Base-by-base conservation (phyloP, 495 filamentous ascomycete genomes). In the Letharia lupina region DNA sequence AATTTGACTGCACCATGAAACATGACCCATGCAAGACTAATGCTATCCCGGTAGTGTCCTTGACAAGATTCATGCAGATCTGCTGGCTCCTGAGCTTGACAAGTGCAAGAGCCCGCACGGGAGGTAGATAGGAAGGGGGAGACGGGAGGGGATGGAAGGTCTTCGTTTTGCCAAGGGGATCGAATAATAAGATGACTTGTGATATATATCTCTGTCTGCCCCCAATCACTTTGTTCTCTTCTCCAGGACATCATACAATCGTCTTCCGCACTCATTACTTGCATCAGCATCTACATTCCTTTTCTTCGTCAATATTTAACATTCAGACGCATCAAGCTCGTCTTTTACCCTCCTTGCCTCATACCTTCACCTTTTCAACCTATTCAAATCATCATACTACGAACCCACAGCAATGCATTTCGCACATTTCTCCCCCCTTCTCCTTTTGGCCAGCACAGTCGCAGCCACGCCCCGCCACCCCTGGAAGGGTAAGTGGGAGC, bases 241-340 rank as follows among this genome's bases (percentile, higher is more conserved):
- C 65, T 48, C 28, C 39, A 63, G 50, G 23, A 48, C 37, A 47
- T 37, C 63, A 37, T 13, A 67, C 33, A 28, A 62, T 45, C 60
- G 4, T 68, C 67, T 62, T 31, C 62, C 47, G 47, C 67, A 41
- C 37, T 64, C 62, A 52, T 48, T 56, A n/a, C 31, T 28, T 64
- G 18, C 65, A 63, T 41, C 56, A 64, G 61, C 54, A 47, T 63
- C 50, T 48, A 35, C 42, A 52, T 60, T 57, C 28, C 41, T 48
- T 59, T 41, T 44, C 3, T 33, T 59, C 44, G 18, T 63, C 60
- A 57, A 62, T n/a, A 41, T 20, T 63, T 37, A 9, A 42, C 13
- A 41, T 44, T 23, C 40, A 45, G 31, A 64, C 65, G 54, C 44
- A 23, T 39, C n/a, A 16, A 56, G n/a, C n/a, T 64, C 62, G 47